Percentiles rank a stretch among this genome's conserved stretches.
phyloP scores from a whole-genome alignment of 2,329 filamentous ascomycete genomes.

The Fusarium torreyae region DNA sequence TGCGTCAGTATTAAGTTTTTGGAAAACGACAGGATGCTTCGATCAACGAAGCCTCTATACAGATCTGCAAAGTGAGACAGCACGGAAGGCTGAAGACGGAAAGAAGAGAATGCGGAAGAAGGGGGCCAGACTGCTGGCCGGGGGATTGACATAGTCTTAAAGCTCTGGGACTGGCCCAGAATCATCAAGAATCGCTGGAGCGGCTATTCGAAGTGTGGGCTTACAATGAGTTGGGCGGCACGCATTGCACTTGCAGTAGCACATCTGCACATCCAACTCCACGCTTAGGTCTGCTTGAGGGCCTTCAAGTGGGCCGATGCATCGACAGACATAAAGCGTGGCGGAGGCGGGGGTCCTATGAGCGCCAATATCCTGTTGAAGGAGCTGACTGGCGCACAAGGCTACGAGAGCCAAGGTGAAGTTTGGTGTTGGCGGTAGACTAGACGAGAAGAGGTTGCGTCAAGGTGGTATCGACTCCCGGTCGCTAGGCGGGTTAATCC shows the following conservation, averaged over 20 bases:
- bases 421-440: slow-evolving; percentile 41
- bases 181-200: slow-evolving; percentile 37
- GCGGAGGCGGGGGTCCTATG: slow-evolving; percentile 30
- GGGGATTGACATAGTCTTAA: slow-evolving; percentile 51
- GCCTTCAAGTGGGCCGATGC: slow-evolving; percentile 45
- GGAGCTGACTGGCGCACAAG: slow-evolving; percentile 46
- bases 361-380: slow-evolving; percentile 39
- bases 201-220: slow-evolving; percentile 46
- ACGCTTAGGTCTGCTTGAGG: slow-evolving; percentile 30
- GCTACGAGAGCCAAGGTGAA: slow-evolving; percentile 37
- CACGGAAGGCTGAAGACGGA: slow-evolving; percentile 50
- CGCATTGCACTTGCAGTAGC: slow-evolving; percentile 48
- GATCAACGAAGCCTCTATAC: slow-evolving; percentile 61
- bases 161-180: slow-evolving; percentile 39
- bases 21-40: slow-evolving; percentile 60
- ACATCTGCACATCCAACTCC: slow-evolving; percentile 29
- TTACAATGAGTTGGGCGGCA: slow-evolving; percentile 40
- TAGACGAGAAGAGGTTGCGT: slow-evolving; percentile 41
- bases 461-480: slow-evolving; percentile 43
- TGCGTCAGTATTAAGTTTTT: slow-evolving; percentile 52
- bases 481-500: slow-evolving; percentile 42
- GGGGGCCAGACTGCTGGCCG: slow-evolving; percentile 49
- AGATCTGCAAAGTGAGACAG: slow-evolving; percentile 49
- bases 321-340: slow-evolving; percentile 35
- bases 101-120: slow-evolving; percentile 56